Evolutionary conservation across 2,329 filamentous ascomycete genomes (phyloP).

Genomic region (Aspergillus brunneoviolaceus): DNA sequence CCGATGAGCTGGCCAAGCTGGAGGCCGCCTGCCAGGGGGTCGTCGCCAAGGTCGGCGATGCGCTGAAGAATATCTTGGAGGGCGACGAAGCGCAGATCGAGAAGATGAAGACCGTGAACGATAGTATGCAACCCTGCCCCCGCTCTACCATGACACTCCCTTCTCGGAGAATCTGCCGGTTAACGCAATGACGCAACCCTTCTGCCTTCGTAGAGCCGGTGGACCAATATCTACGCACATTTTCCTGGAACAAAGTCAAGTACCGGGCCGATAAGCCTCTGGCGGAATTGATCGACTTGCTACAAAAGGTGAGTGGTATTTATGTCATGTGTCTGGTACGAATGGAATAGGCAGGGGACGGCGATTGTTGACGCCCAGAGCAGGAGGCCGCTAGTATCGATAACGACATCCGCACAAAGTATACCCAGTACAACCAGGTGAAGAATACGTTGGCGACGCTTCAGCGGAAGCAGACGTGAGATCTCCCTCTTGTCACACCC

Average conservation of each 20-base stretch:
- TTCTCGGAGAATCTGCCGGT: neutral
- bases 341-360: neutral
- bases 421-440: constrained; percentile 88
- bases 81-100: constrained; percentile 79
- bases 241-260: constrained; percentile 97
- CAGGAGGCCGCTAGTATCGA: constrained; percentile 89
- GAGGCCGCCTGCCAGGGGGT: constrained; percentile 76
- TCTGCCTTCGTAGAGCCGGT: constrained; percentile 69
- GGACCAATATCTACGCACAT: constrained; percentile 84
- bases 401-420: constrained; percentile 92
- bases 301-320: constrained; percentile 76
- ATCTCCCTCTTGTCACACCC: neutral
- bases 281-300: constrained; percentile 76
- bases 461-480: constrained; percentile 83
- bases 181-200: constrained; percentile 11
- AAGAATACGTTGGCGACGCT: constrained; percentile 80
- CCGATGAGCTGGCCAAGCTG: constrained; percentile 90
- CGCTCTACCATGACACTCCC: neutral
- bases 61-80: constrained; percentile 76
- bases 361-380: neutral
- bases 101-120: constrained; percentile 89
- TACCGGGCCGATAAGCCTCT: constrained; percentile 92
- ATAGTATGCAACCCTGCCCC: constrained; percentile 62
- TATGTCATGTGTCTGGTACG: neutral
- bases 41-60: constrained; percentile 84